Base-by-base conservation (phyloP, 2,329 filamentous ascomycete species). In the Rhynchosporium secalis region DNA sequence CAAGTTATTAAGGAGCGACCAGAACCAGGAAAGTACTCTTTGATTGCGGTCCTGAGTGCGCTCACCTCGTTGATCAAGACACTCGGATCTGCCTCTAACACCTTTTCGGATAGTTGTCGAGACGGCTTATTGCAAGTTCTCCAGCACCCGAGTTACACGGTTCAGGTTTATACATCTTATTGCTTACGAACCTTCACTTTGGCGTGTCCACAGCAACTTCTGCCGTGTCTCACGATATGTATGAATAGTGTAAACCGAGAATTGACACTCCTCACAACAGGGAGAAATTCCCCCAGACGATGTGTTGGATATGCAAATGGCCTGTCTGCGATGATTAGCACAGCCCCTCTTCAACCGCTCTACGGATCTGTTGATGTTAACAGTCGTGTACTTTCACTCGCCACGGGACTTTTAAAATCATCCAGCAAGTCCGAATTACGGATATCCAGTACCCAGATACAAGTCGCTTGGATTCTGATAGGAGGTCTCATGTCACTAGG, bases 311-410 rank as follows among this genome's bases (percentile, higher is more conserved):
- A 96, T 73, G 92, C 95, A 0, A 92, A 97, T 76, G 94, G 92
- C 5, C 82, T 99, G 60, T 92, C 95, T 29, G 91, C 94, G 12
- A 89, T 95, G 64, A 82, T 99, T 58, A 97, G 94, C 73, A 94
- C 92, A 2, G 96, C 93, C 48, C 90, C 91, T 10, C 80, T 89
- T 40, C 91, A 96, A 65, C 94, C 95, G 1, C 80, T 99, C 2
- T 95, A 98, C 74, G 94, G 95, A 12, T 97, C 95, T 0, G 89
- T 98, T 1, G 95, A 99, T 72, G 91, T 98, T 61, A 96, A 96
- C 75, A 96, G 93, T 64, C 86, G 92, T 38, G 91, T 98, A 12
- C 82, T 98, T 62, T 90, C 91, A 7, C 92, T 97, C 79, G 93
- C 95, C 1, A 98, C 93, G 0, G 90, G 91, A 45, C 80, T 99